Conservation (phyloP, 768 basidiomycete genomes). For the Lactarius psammicola region DNA sequence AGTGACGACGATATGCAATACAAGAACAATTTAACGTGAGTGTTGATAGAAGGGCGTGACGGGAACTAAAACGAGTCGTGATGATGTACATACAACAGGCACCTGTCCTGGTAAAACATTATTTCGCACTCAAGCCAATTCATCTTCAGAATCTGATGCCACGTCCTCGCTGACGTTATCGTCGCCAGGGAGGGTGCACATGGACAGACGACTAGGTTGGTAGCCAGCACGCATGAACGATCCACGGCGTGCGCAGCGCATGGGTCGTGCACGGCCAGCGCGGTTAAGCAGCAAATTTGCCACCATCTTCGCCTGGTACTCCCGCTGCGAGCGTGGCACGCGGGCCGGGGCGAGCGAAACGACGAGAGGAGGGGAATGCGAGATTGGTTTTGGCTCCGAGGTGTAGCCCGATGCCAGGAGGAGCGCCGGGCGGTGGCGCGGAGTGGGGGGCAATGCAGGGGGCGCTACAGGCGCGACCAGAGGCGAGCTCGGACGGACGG, state of each 20-base stretch:
- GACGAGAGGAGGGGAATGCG: slow-evolving; percentile 13
- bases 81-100: slow-evolving; percentile 24
- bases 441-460: neutral
- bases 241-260: slow-evolving; percentile 23
- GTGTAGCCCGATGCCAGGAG: slow-evolving; percentile 20
- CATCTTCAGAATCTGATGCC: neutral
- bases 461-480: neutral
- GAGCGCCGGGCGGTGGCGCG: slow-evolving; percentile 17
- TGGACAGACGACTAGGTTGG: slow-evolving; percentile 25
- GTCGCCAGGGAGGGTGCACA: slow-evolving; percentile 9
- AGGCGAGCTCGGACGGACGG: slow-evolving; percentile 1
- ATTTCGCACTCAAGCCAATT: slow-evolving; percentile 4
- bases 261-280: slow-evolving; percentile 21
- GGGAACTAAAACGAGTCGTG: slow-evolving; percentile 16
- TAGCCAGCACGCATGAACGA: slow-evolving; percentile 20
- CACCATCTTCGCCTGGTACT: slow-evolving; percentile 27
- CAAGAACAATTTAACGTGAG: slow-evolving; percentile 18
- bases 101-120: slow-evolving; percentile 22
- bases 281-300: slow-evolving; percentile 28
- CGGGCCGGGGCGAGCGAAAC: slow-evolving; percentile 19
- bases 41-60: slow-evolving; percentile 4
- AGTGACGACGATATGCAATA: slow-evolving; percentile 17
- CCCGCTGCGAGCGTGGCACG: slow-evolving; percentile 22
- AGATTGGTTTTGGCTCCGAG: neutral
- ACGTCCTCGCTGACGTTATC: neutral